Conservation (phyloP, 768 basidiomycete genomes). For the Zangia roseola region DNA sequence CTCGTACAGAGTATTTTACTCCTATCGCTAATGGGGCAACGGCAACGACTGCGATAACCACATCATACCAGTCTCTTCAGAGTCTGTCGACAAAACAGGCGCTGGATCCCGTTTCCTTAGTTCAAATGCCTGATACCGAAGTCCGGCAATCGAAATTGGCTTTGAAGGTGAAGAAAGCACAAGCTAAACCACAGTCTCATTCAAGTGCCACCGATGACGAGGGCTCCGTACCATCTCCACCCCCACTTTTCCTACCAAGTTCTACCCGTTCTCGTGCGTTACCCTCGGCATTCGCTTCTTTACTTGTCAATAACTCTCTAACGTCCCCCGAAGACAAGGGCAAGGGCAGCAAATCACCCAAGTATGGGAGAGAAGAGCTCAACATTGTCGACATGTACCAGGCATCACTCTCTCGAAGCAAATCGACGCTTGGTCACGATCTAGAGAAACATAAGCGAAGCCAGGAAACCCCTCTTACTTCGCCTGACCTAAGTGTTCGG, state of each 20-base stretch:
- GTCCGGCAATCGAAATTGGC: constrained; percentile 71
- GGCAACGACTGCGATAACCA: constrained; percentile 84
- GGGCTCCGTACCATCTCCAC: constrained; percentile 33
- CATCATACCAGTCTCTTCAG: constrained; percentile 71
- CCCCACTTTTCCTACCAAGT: constrained; percentile 59
- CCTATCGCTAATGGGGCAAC: constrained; percentile 81
- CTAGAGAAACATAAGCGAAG: constrained; percentile 8
- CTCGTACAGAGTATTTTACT: constrained; percentile 67
- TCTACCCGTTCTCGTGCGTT: constrained; percentile 61
- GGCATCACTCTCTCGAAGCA: constrained; percentile 28
- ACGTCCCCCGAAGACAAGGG: constrained; percentile 37
- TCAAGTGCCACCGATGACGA: constrained; percentile 41
- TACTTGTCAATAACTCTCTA: constrained; percentile 58
- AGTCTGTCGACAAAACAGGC: constrained; percentile 46
- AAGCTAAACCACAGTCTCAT: constrained; percentile 40
- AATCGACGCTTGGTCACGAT: constrained; percentile 24
- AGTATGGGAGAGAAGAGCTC: constrained; percentile 33
- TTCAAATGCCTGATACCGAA: constrained; percentile 33
- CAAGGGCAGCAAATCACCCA: constrained; percentile 29
- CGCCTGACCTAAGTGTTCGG: constrained; percentile 37
- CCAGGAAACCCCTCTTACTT: constrained; percentile 12
- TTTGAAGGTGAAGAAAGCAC: constrained; percentile 64
- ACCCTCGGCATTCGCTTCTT: constrained; percentile 75
- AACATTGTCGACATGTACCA: constrained; percentile 29
- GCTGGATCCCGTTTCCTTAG: constrained; percentile 18